phyloP scores from a whole-genome alignment of 2,329 filamentous ascomycete genomes.

The Calonectria leucothoes region DNA sequence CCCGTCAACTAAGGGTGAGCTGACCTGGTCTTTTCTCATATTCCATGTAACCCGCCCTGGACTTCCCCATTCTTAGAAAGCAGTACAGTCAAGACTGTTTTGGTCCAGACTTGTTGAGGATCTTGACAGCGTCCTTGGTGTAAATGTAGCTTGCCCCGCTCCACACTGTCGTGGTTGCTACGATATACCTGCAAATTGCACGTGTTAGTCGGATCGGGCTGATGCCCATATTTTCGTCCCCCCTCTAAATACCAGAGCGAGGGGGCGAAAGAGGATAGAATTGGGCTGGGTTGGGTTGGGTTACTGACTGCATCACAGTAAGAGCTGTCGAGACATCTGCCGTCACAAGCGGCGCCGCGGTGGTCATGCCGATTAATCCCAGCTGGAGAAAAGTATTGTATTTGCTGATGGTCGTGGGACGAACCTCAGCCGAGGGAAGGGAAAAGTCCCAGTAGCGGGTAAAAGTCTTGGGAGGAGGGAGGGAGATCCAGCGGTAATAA shows the following conservation, averaged over 20 bases:
- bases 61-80: background rate
- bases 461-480: slow-evolving; percentile 94
- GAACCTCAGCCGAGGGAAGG: slow-evolving; percentile 86
- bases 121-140: slow-evolving; percentile 91
- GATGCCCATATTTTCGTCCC: background rate
- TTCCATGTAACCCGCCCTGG: background rate
- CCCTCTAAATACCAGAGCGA: background rate
- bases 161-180: slow-evolving; percentile 91
- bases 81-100: slow-evolving; percentile 28
- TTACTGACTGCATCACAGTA: slow-evolving; percentile 72
- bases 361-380: slow-evolving; percentile 85
- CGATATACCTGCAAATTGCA: slow-evolving; percentile 72
- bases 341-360: slow-evolving; percentile 81
- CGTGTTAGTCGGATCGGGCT: slow-evolving; percentile 13
- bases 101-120: slow-evolving; percentile 62
- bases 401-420: slow-evolving; percentile 86
- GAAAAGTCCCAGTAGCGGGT: slow-evolving; percentile 97
- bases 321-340: slow-evolving; percentile 66
- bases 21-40: background rate
- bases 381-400: slow-evolving; percentile 95
- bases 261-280: background rate
- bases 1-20: background rate
- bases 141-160: slow-evolving; percentile 93
- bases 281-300: too few relatives aligned
- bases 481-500: slow-evolving; percentile 95